phyloP scores from a whole-genome alignment of 2,329 filamentous ascomycete species.

The Tolypocladium inflatum region DNA sequence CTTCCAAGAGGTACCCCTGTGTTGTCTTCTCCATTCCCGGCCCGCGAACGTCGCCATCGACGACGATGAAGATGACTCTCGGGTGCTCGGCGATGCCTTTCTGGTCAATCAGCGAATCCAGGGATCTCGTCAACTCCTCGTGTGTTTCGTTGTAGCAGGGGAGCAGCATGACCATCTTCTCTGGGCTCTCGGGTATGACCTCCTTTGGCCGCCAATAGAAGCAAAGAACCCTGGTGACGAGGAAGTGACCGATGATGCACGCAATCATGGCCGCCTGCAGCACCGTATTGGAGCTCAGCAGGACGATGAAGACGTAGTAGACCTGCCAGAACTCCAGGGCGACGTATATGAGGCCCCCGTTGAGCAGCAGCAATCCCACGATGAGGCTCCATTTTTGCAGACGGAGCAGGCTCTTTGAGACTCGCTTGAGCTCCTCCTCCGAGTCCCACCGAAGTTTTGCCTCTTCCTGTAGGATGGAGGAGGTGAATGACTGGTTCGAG shows the following conservation, averaged over 20 bases:
- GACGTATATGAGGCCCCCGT: conserved; percentile 25
- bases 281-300: conserved; percentile 35
- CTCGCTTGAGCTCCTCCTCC: conserved; percentile 26
- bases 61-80: conserved; percentile 35
- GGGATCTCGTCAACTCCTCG: conserved; percentile 31
- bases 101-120: conserved; percentile 35
- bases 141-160: conserved; percentile 41
- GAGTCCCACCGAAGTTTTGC: conserved; percentile 30
- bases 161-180: conserved; percentile 34
- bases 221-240: conserved; percentile 20
- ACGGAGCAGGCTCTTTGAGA: conserved; percentile 25
- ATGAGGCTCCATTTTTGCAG: conserved; percentile 31
- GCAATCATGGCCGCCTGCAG: conserved; percentile 32
- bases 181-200: conserved; percentile 24
- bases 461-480: conserved; percentile 26
- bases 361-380: conserved; percentile 21
- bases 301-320: conserved; percentile 33
- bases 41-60: conserved; percentile 36
- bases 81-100: conserved; percentile 30
- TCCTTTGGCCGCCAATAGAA: conserved; percentile 20
- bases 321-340: conserved; percentile 27
- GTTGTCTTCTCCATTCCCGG: conserved; percentile 38
- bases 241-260: conserved; percentile 21
- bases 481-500: conserved; percentile 24
- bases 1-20: conserved; percentile 34